These are phyloP conservation scores for Ogataea hybrid DNA, from an alignment of 1,139 yeast genomes.

Conservation along the genomic window DNA sequence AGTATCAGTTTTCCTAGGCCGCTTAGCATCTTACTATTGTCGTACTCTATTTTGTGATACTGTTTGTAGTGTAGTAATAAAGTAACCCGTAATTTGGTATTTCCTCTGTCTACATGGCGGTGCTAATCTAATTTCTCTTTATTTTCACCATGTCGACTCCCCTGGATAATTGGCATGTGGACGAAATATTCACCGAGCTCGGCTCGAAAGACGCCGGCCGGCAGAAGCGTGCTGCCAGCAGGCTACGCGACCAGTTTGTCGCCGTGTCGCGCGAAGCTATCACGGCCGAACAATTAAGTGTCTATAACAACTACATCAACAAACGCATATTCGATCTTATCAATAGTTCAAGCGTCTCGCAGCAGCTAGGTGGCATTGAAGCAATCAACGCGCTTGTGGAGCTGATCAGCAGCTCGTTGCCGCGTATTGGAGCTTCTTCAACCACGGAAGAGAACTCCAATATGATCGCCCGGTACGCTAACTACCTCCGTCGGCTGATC, in stretches of 20 bases:
- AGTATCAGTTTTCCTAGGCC: too few species aligned
- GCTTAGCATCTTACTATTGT: too few species aligned
- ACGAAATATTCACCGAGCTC: constrained; percentile 53
- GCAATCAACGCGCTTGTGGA: constrained; percentile 87
- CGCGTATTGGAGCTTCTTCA: constrained; percentile 36
- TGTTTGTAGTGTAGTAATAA: too few species aligned
- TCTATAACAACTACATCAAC: constrained; percentile 83
- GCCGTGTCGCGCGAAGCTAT: constrained; percentile 69
- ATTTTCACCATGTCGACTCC: constrained; percentile 7
- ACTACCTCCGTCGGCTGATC: constrained; percentile 76
- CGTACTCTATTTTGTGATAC: too few species aligned
- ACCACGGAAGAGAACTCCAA: constrained; percentile 76
- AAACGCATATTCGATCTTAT: constrained; percentile 83
- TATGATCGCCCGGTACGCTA: constrained; percentile 87
- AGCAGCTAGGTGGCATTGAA: constrained; percentile 84
- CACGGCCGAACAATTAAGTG: constrained; percentile 73
- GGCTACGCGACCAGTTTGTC: constrained; percentile 63
- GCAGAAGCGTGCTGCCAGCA: constrained; percentile 59
- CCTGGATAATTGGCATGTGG: constrained; percentile 27
- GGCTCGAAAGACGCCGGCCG: constrained; percentile 41
- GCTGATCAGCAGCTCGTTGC: constrained; percentile 25
- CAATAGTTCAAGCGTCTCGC: constrained; percentile 68
- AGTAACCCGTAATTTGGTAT: too few species aligned
- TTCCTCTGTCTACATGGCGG: background rate
- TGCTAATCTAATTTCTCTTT: constrained; percentile 1